phyloP scores from a whole-genome alignment of 148 eudicot species.

The Vaccinium darrowii region DNA sequence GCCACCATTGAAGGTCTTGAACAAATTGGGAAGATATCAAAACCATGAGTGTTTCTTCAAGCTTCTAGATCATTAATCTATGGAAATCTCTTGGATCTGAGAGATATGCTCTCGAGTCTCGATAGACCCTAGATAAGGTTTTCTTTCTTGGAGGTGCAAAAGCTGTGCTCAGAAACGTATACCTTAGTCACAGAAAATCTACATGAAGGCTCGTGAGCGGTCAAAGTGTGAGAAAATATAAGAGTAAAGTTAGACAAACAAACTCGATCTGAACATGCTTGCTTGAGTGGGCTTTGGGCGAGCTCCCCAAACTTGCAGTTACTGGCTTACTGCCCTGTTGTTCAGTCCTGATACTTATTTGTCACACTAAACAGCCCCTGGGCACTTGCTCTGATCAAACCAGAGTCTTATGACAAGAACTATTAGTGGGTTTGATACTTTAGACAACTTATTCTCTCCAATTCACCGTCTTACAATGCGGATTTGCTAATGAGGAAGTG shows the following conservation, averaged over 20 bases:
- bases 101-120: too few species aligned
- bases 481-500: background rate
- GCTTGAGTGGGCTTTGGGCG: background rate
- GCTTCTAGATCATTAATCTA: too few species aligned
- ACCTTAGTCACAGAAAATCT: too few species aligned
- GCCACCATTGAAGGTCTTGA: too few species aligned
- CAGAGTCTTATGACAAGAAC: background rate
- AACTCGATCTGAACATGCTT: background rate
- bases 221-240: background rate
- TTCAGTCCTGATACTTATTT: background rate
- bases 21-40: too few species aligned
- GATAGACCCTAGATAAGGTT: too few species aligned
- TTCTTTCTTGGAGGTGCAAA: too few species aligned
- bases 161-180: too few species aligned
- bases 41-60: too few species aligned
- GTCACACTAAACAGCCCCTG: background rate
- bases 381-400: background rate
- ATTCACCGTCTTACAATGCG: background rate
- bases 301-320: background rate
- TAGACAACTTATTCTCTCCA: background rate
- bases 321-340: background rate
- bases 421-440: background rate
- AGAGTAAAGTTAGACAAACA: background rate
- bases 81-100: too few species aligned
- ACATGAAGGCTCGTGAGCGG: too few species aligned